Conservation (phyloP, 2,329 filamentous ascomycete genomes). For the Aureobasidium zeae region DNA sequence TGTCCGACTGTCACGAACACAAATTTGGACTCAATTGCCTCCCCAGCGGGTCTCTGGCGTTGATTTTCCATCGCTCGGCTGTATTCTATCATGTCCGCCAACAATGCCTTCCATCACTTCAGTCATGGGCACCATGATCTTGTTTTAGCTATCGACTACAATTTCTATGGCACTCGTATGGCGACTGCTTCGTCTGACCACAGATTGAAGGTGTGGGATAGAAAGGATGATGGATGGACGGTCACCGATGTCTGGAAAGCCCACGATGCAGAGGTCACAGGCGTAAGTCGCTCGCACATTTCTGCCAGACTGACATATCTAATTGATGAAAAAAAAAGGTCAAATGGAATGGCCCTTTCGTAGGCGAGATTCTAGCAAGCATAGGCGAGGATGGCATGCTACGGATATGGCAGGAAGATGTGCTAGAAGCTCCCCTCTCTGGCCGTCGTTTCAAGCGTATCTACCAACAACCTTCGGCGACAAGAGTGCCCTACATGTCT, state of each 20-base stretch:
- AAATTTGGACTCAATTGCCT: no score
- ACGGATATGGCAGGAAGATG: constrained; percentile 88
- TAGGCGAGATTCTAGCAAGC: constrained; percentile 79
- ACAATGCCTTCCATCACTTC: constrained; percentile 45
- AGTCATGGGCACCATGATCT: constrained; percentile 70
- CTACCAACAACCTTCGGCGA: constrained; percentile 54
- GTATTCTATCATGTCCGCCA: constrained; percentile 20
- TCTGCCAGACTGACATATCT: no score
- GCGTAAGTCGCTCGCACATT: constrained; percentile 49
- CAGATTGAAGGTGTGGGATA: constrained; percentile 83
- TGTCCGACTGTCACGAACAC: no score
- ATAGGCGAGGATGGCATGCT: constrained; percentile 84
- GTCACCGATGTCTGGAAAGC: constrained; percentile 82
- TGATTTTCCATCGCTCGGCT: no score
- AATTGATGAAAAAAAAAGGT: constrained; percentile 51
- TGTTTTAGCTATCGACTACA: constrained; percentile 79
- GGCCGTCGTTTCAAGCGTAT: constrained; percentile 73
- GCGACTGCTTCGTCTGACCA: constrained; percentile 88
- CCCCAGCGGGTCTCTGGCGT: no score
- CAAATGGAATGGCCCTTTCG: constrained; percentile 85
- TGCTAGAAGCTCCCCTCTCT: constrained; percentile 60
- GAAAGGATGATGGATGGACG: constrained; percentile 68
- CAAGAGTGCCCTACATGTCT: constrained; percentile 62
- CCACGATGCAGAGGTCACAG: constrained; percentile 80
- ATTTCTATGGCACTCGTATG: constrained; percentile 84